Conservation (phyloP, 768 basidiomycete species). For the Pisolithus orientalis region DNA sequence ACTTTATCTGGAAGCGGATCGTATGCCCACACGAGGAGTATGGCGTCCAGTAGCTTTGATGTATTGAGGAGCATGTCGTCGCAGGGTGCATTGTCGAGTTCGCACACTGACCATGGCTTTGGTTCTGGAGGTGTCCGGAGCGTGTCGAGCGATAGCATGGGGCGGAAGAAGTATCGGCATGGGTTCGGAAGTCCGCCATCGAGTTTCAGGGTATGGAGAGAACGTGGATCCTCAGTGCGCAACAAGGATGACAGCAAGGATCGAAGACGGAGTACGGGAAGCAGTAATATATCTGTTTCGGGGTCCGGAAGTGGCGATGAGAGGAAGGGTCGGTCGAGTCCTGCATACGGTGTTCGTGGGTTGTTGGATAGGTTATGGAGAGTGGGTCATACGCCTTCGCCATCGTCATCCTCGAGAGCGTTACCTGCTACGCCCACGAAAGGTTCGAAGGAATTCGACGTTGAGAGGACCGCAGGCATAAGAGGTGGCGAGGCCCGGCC, state of each 20-base stretch:
- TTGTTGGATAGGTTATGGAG: slow-evolving; percentile 22
- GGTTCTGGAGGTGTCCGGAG: slow-evolving; percentile 13
- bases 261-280: slow-evolving; percentile 8
- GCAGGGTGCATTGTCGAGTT: slow-evolving; percentile 22
- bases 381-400: slow-evolving; percentile 22
- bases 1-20: slow-evolving; percentile 20
- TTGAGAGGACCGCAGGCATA: slow-evolving; percentile 7
- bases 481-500: neutral
- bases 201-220: slow-evolving; percentile 22
- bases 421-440: slow-evolving; percentile 9
- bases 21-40: slow-evolving; percentile 18
- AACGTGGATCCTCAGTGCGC: slow-evolving; percentile 17
- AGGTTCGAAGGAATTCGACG: slow-evolving; percentile 7
- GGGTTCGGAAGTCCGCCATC: slow-evolving; percentile 22
- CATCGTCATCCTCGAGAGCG: slow-evolving; percentile 18
- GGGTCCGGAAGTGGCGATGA: slow-evolving; percentile 16
- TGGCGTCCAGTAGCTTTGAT: slow-evolving; percentile 21
- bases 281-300: slow-evolving; percentile 9
- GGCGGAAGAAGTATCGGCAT: slow-evolving; percentile 9
- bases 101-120: slow-evolving; percentile 12
- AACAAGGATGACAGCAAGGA: slow-evolving; percentile 13
- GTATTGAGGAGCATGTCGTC: slow-evolving; percentile 25
- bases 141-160: slow-evolving; percentile 14
- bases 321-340: slow-evolving; percentile 17
- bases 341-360: slow-evolving; percentile 19